Evolutionary conservation across 176 grass and related monocot species (phyloP), one percentile per base, ranked within the genome.

Genomic region (Chloris gayana): DNA sequence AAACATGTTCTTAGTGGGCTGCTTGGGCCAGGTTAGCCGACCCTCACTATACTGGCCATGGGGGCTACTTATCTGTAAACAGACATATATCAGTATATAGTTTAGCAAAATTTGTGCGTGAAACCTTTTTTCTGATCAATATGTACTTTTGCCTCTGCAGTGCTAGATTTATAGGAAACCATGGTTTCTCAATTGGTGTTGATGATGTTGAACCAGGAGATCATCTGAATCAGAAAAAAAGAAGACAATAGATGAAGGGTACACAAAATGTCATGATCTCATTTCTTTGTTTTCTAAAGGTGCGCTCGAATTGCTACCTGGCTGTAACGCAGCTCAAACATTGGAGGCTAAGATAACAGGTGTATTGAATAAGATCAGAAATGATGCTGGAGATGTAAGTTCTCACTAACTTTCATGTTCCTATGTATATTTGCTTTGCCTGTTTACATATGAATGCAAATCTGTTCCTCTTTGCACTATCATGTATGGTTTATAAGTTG

Each of bases 131-230:
- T 67, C 70, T 88, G 64, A 76, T 89, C 34, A 80, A 56, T 59
- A 38, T 29, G 24, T 78, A 63, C n/a, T 49, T 61, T 56, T 10
- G n/a, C 37, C 44, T 63, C 31, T 91, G 69, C 74, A 98, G 95
- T 94, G 95, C 95, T 62, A 98, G 95, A 77, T 98, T 93, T 91
- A 94, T 98, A 69, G 92, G 95, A 35, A 98, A 98, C 70, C 95
- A 98, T 91, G 95, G 95, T 57, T 98, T 98, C 80, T 98, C 95
- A 27, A 98, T 98, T 78, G 95, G 95, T 70, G 87, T 92, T 34
- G 95, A 98, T 83, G 95, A 98, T 90, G 88, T 98, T 60, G 83
- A 94, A 79, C 95, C 95, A 51, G 92, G 87, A 69, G 87, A 92
- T 58, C 49, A 78, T 85, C 85, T 98, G 57, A 92, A 89, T 74